Evolutionary conservation across 164 flowering plant genomes (phyloP).

Genomic region (Protea cynaroides): DNA sequence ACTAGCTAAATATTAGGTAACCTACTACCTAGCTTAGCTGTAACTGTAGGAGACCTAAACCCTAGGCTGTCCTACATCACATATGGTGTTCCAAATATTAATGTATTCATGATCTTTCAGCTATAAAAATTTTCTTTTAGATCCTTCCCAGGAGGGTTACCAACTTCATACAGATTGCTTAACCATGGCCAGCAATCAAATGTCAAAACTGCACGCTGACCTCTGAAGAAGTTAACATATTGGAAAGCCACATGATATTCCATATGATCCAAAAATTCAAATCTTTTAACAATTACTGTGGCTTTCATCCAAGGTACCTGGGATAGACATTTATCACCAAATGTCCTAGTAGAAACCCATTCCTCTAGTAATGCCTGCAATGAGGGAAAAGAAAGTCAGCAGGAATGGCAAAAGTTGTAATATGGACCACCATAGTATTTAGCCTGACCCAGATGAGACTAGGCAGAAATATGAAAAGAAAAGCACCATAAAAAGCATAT

Average conservation of each 20-base stretch:
- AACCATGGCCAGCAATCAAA: neutral
- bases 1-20: too few species aligned
- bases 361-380: conserved; percentile 93
- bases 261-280: too few species aligned
- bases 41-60: too few species aligned
- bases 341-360: conserved; percentile 75
- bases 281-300: neutral
- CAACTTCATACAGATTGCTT: neutral
- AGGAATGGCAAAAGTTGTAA: neutral
- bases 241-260: neutral
- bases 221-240: neutral
- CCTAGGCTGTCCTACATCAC: too few species aligned
- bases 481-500: neutral
- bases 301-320: conserved; percentile 38
- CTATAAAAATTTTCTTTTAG: too few species aligned
- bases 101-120: too few species aligned
- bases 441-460: neutral
- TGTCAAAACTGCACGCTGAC: neutral
- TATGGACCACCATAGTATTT: neutral
- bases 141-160: too few species aligned
- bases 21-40: too few species aligned
- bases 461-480: neutral
- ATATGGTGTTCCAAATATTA: too few species aligned
- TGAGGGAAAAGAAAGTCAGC: conserved; percentile 5
- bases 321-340: conserved; percentile 46